phyloP scores from a whole-genome alignment of 2,329 filamentous ascomycete genomes.

The Incumbomyces delicatus region DNA sequence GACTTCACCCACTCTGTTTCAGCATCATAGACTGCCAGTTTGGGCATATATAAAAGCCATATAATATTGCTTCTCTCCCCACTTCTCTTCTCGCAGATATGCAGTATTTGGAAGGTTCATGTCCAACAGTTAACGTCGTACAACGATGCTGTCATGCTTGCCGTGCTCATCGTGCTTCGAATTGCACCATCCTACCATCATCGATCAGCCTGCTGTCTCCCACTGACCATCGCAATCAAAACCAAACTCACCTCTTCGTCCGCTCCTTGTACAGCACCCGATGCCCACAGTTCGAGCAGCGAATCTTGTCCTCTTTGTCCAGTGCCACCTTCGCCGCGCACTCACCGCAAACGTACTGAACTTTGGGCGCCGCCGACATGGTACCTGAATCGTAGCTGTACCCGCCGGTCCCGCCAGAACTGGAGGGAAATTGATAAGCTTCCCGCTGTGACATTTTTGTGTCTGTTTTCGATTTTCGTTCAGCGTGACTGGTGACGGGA shows the following conservation, averaged over 20 bases:
- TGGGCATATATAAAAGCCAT: neutral
- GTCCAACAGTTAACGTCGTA: neutral
- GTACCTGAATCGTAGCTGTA: slow-evolving; percentile 12
- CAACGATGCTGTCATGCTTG: neutral
- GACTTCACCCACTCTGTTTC: slow-evolving; percentile 56
- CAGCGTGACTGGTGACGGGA: too few species aligned
- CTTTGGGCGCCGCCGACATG: slow-evolving; percentile 39
- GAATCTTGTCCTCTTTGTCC: slow-evolving; percentile 68
- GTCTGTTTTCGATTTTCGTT: too few species aligned
- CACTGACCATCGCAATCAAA: neutral
- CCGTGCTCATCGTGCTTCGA: slow-evolving; percentile 68
- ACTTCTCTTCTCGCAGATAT: neutral
- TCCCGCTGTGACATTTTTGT: slow-evolving; percentile 45
- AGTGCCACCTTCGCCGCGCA: slow-evolving; percentile 69
- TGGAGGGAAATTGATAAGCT: slow-evolving; percentile 63
- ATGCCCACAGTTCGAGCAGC: slow-evolving; percentile 88
- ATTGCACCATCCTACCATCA: slow-evolving; percentile 82
- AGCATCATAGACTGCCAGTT: neutral
- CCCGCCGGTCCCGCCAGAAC: slow-evolving; percentile 26
- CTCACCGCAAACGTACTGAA: slow-evolving; percentile 71
- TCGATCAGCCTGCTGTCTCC: neutral
- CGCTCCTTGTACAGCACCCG: slow-evolving; percentile 95
- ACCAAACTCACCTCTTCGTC: slow-evolving; percentile 71
- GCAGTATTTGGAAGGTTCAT: too few species aligned
- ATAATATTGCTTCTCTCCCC: neutral